phyloP scores from a whole-genome alignment of 441 rosid species.

The Theobroma grandiflorum region DNA sequence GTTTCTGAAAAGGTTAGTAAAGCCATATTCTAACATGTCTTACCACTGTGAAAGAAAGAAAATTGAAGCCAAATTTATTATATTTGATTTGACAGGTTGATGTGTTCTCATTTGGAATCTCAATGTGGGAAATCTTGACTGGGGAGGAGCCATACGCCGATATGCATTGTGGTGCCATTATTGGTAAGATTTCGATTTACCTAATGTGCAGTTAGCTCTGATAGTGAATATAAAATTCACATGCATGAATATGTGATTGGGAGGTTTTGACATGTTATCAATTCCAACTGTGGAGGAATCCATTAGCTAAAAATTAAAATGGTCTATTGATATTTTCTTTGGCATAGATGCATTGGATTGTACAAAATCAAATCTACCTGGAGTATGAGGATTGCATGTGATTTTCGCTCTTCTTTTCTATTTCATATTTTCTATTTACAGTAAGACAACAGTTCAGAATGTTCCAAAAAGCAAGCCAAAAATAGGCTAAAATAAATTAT shows the following conservation, averaged over 20 bases:
- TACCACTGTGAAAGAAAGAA: slow-evolving; percentile 9
- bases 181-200: slow-evolving; percentile 54
- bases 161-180: slow-evolving; percentile 93
- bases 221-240: neutral
- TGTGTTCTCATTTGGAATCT: slow-evolving; percentile 89
- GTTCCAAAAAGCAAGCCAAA: neutral
- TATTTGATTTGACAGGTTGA: slow-evolving; percentile 63
- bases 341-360: neutral
- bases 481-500: neutral
- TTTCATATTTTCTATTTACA: neutral
- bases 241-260: slow-evolving; percentile 5
- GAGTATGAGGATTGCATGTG: slow-evolving; percentile 14
- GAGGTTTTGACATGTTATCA: slow-evolving; percentile 7
- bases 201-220: slow-evolving; percentile 9
- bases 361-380: neutral
- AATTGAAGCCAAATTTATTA: slow-evolving; percentile 21
- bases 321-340: neutral
- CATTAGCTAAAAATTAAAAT: neutral
- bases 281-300: slow-evolving; percentile 11
- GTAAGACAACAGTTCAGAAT: neutral
- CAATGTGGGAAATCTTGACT: slow-evolving; percentile 90
- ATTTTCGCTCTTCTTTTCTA: neutral
- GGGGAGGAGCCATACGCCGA: slow-evolving; percentile 91
- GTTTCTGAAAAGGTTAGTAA: slow-evolving; percentile 71
- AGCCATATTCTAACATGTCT: slow-evolving; percentile 11